Evolutionary conservation across 352 stramenopile genomes (phyloP), one percentile per base, ranked within the genome.

Genomic region (Peronosclerospora sorghi): DNA sequence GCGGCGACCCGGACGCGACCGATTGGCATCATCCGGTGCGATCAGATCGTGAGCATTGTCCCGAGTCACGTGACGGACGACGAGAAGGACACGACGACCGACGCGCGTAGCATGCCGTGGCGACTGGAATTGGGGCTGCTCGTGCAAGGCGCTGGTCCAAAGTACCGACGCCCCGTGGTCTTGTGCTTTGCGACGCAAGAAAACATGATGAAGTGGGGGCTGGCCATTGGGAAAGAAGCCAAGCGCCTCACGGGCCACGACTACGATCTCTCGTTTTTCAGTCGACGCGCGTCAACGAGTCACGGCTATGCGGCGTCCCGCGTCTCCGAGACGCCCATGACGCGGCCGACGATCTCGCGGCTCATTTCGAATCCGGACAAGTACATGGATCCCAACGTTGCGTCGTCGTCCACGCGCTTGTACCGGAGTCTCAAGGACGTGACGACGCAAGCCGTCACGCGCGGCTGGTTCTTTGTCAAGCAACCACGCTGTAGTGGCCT

Each of bases 181-280:
- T 62, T 93, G 58, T 86, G 76, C 34, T 89, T 93, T 41, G 43
- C 61, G 20, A 71, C 62, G 0, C 73, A 86, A 34, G 74, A 93
- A 27, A 66, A 82, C 28, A 85, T 90, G 75, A 88, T 93, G 73
- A 89, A 90, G 43, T 93, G 80, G 80, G 78, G 75, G 10, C 72
- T 80, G 24, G 68, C 59, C 20, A 75, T 93, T 14, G 73, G 75
- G 13, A 76, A 80, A 12, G 77, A 90, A 37, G 75, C 73, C 2
- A 87, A 86, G 46, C 71, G 80, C 0, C 58, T 86, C n/a, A 86
- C 74, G 6, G 73, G 75, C 1, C 73, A 87, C 14, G 78, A 93
- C 45, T 86, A 86, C 39, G 78, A 93, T 41, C 52, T 90, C 12
- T 80, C 78, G 3, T 85, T 72, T 15, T 78, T 86, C 35, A 72